Evolutionary conservation across 1,139 yeast species (phyloP).

Genomic region (Debaryomyces sp.): DNA sequence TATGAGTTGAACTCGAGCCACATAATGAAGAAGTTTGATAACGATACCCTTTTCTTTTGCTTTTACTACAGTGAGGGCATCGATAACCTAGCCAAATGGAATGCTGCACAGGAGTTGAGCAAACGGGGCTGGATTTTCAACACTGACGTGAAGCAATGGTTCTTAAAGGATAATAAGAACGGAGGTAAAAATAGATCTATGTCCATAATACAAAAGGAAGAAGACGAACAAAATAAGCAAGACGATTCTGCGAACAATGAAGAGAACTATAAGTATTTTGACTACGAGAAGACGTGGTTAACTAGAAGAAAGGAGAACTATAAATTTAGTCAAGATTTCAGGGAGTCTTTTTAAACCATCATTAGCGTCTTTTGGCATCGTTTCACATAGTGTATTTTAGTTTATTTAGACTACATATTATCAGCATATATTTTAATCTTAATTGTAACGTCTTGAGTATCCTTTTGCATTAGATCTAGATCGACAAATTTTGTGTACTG

Average conservation of each 20-base stretch:
- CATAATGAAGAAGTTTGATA: constrained; percentile 72
- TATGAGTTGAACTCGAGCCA: constrained; percentile 53
- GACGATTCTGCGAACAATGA: constrained; percentile 28
- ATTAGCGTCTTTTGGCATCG: not conserved
- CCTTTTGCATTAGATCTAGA: not conserved
- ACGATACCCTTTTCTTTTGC: constrained; percentile 88
- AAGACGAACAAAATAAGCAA: constrained; percentile 22
- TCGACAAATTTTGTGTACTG: constrained; percentile 3
- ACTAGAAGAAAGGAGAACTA: constrained; percentile 77
- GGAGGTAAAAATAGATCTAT: constrained; percentile 44
- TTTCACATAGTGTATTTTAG: constrained; percentile 4
- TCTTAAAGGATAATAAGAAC: constrained; percentile 53
- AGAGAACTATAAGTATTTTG: constrained; percentile 80
- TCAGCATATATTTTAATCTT: constrained; percentile 3
- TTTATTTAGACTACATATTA: constrained; percentile 4
- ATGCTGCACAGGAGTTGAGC: constrained; percentile 82
- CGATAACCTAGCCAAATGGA: constrained; percentile 55
- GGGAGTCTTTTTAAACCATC: constrained; percentile 19
- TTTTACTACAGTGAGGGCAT: constrained; percentile 72
- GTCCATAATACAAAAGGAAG: constrained; percentile 38
- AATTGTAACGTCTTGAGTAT: not conserved
- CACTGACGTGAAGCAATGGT: constrained; percentile 81
- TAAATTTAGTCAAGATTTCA: constrained; percentile 32
- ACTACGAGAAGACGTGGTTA: constrained; percentile 88
- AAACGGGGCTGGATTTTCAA: constrained; percentile 90